Conservation (phyloP, 2,329 filamentous ascomycete species). For the Cercospora sp. region DNA sequence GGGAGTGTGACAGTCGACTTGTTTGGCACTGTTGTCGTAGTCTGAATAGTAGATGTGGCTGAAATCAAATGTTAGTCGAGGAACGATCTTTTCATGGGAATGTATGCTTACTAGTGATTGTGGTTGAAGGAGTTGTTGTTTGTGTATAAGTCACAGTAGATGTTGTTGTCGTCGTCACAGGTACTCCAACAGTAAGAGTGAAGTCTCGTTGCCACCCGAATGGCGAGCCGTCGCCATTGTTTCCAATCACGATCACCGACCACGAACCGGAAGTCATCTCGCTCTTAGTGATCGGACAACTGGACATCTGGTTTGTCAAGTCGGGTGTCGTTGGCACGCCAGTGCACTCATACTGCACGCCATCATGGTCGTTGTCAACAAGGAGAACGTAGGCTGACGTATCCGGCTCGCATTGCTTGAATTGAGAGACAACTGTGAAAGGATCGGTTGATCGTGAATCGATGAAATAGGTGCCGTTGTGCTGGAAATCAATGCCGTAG, state of each 20-base stretch:
- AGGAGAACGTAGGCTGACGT: slow-evolving; percentile 47
- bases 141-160: slow-evolving; percentile 23
- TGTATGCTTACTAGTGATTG: slow-evolving; percentile 17
- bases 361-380: slow-evolving; percentile 39
- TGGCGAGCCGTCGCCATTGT: slow-evolving; percentile 46
- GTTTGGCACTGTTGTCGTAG: slow-evolving; percentile 31
- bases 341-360: slow-evolving; percentile 39
- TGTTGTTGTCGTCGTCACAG: slow-evolving; percentile 25
- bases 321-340: slow-evolving; percentile 45
- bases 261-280: slow-evolving; percentile 48
- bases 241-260: slow-evolving; percentile 47
- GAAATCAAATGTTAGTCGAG: not conserved
- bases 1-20: slow-evolving; percentile 32
- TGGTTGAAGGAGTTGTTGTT: slow-evolving; percentile 20
- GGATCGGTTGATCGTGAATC: slow-evolving; percentile 44
- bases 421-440: slow-evolving; percentile 49
- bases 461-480: slow-evolving; percentile 49
- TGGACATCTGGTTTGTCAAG: slow-evolving; percentile 42
- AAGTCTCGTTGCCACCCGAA: slow-evolving; percentile 50
- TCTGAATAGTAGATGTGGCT: slow-evolving; percentile 18
- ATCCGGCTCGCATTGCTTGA: slow-evolving; percentile 46
- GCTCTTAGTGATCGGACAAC: slow-evolving; percentile 46
- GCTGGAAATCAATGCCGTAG: slow-evolving; percentile 45
- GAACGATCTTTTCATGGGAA: too few relatives aligned
- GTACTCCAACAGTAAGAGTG: slow-evolving; percentile 40